phyloP scores from a whole-genome alignment of 192 early-diverging fungal genomes.

The Mortierella claussenii region DNA sequence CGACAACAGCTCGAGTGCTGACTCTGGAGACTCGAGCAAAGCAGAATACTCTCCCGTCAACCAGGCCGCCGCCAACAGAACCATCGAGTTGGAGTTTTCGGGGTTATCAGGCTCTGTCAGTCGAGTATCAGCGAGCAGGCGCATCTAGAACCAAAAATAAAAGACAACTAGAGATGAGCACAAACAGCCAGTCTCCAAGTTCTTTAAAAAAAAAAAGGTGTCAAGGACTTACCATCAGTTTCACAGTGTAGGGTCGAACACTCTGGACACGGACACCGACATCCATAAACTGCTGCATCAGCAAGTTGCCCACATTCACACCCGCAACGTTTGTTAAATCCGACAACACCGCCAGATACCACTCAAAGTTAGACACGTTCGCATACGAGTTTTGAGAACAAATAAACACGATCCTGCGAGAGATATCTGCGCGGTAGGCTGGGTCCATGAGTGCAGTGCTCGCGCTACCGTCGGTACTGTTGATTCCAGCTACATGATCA shows the following conservation, averaged over 20 bases:
- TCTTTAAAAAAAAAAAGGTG: not conserved
- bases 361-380: constrained; percentile 92
- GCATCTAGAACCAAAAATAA: constrained; percentile 54
- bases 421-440: constrained; percentile 83
- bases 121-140: constrained; percentile 71
- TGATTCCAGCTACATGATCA: constrained; percentile 11
- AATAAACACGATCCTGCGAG: constrained; percentile 82
- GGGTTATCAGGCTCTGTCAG: constrained; percentile 69
- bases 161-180: not conserved
- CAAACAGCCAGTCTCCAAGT: not conserved
- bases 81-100: constrained; percentile 72
- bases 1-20: constrained; percentile 23
- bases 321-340: constrained; percentile 81
- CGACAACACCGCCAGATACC: constrained; percentile 89
- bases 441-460: constrained; percentile 64
- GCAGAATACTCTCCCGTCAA: constrained; percentile 89
- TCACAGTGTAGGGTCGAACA: constrained; percentile 79
- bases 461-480: constrained; percentile 16
- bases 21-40: constrained; percentile 46
- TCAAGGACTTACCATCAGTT: constrained; percentile 68
- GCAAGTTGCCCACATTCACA: constrained; percentile 76
- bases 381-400: constrained; percentile 88
- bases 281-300: constrained; percentile 87
- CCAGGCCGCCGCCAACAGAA: constrained; percentile 91
- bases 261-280: constrained; percentile 89